A percentile compares a stretch with the other conserved stretches of the same genome.
These are phyloP conservation scores for Penicillium canariense DNA, from an alignment of 495 filamentous ascomycete genomes.

Conservation along the genomic window DNA sequence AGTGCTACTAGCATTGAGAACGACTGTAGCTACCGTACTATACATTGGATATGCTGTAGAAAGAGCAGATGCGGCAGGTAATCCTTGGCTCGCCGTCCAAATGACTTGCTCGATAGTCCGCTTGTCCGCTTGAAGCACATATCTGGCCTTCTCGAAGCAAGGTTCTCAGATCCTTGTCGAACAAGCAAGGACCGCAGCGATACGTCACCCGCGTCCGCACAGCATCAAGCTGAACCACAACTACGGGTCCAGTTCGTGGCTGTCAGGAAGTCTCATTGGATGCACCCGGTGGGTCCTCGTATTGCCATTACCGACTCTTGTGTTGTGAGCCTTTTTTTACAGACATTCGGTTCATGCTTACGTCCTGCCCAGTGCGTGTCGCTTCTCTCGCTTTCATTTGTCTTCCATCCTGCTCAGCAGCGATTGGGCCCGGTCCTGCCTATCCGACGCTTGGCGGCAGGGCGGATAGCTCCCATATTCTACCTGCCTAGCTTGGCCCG, in stretches of 20 bases:
- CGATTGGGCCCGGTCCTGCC: background rate
- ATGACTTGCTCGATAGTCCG: no score
- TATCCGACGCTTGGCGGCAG: background rate
- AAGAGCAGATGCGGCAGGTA: no score
- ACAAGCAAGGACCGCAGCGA: constrained; percentile 10
- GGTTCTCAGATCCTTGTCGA: constrained; percentile 22
- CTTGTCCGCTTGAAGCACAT: background rate
- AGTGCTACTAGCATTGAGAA: no score
- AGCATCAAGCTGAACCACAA: constrained; percentile 16
- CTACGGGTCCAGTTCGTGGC: background rate
- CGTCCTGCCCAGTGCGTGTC: no score
- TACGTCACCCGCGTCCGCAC: constrained; percentile 19
- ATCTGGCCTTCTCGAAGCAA: constrained; percentile 23
- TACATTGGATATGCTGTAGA: no score
- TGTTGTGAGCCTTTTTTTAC: background rate
- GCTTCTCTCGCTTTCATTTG: no score
- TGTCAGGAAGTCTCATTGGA: background rate
- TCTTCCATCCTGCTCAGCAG: background rate
- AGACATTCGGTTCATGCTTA: background rate
- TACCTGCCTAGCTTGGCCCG: background rate
- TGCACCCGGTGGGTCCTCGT: background rate
- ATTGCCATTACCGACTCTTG: background rate
- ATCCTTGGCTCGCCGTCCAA: no score
- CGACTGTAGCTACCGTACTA: no score
- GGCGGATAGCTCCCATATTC: background rate